These are phyloP conservation scores for Limonium bicolor DNA, from an alignment of 148 eudicot species.

Conservation along the genomic window DNA sequence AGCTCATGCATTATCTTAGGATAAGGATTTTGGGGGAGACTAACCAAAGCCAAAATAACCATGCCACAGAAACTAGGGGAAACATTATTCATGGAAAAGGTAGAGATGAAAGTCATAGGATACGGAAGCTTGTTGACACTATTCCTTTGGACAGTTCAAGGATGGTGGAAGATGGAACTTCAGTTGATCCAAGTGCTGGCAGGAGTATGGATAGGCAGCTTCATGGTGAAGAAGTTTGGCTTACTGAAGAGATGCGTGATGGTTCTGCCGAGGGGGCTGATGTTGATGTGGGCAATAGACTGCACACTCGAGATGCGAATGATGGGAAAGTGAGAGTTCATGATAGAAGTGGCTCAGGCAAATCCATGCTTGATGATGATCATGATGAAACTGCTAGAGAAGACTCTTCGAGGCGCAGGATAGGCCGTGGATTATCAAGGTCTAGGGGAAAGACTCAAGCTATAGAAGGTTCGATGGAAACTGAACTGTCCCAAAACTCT, in stretches of 20 bases:
- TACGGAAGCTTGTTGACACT: constrained; percentile 35
- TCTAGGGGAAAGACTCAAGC: constrained; percentile 40
- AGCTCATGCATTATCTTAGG: constrained; percentile 89
- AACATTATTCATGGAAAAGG: constrained; percentile 23
- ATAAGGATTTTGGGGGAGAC: constrained; percentile 58
- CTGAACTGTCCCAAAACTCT: constrained; percentile 41
- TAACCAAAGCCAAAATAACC: constrained; percentile 28
- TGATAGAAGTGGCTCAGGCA: constrained; percentile 32
- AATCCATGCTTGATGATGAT: constrained; percentile 41
- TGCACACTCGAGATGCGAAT: constrained; percentile 35
- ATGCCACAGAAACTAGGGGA: constrained; percentile 33
- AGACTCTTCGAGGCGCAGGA: constrained; percentile 41
- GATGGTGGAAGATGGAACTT: constrained; percentile 33
- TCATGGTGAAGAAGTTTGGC: constrained; percentile 30
- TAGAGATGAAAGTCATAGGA: constrained; percentile 56
- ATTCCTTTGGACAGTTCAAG: constrained; percentile 43
- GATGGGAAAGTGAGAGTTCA: constrained; percentile 33
- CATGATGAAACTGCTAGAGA: constrained; percentile 41
- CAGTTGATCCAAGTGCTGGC: constrained; percentile 26
- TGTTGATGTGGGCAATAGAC: constrained; percentile 33
- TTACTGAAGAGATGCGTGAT: constrained; percentile 26
- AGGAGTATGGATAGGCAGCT: constrained; percentile 24
- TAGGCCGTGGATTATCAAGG: constrained; percentile 27
- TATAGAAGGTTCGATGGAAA: constrained; percentile 32
- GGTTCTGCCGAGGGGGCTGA: constrained; percentile 23